Base-by-base conservation (phyloP, 176 grass and related monocot species). In the Phoenix dactylifera region DNA sequence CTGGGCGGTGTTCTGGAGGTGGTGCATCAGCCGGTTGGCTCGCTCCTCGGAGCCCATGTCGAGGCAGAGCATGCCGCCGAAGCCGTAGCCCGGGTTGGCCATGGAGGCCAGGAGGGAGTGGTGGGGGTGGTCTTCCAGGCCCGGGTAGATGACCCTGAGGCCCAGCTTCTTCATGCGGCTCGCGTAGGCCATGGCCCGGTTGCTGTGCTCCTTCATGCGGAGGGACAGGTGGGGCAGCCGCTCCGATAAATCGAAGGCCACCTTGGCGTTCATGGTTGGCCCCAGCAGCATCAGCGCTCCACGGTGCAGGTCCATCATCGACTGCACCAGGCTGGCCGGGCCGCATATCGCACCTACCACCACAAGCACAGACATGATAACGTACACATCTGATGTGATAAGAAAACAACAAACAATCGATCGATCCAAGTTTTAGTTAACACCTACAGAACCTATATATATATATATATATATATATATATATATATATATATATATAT, bases 251-350 rank as follows among this genome's bases (percentile, higher is more conserved):
- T 97, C 92, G 66, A 90, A 90, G 0, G 92, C 92, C 44, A 97
- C 83, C 86, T 97, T 97, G 19, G 92, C 87, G 71, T 97, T 97
- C 92, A 97, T 97, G 16, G 92, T 97, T 5, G 92, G 92, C 10
- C 92, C 92, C 6, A 76, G 77, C 20, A 97, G 69, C 92, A 97
- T 91, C 24, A 97, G 80, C 23, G 92, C 87, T 4, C 92, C 92
- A 0, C 85, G 72, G 10, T 87, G 83, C 23, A 97, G 78, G 69
- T 91, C 87, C 92, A 97, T 97, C 92, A 97, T 97, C 56, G 78
- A 73, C 78, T 88, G 88, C 50, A 97, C 78, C 61, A 97, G 74
- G 78, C 65, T 91, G 57, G 87, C 87, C 44, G 87, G 80, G 5
- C 92, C 92, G 20, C 92, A 97, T 53, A 97, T 88, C 16, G 92